phyloP scores from a whole-genome alignment of 768 basidiomycete genomes.

The Lactarius tabidus region DNA sequence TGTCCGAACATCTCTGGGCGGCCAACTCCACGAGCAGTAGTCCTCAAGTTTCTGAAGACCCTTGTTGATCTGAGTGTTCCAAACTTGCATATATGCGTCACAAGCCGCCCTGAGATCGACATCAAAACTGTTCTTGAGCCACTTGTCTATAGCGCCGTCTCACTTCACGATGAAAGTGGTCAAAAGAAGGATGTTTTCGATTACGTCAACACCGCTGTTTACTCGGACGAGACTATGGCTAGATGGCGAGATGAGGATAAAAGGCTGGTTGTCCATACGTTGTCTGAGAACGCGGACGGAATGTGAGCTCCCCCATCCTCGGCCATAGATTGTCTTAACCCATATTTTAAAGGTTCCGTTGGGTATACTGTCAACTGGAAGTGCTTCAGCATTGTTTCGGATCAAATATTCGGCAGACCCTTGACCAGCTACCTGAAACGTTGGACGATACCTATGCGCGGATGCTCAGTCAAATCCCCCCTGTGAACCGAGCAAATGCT shows the following conservation, averaged over 20 bases:
- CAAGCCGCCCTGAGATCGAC: neutral
- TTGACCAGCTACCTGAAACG: neutral
- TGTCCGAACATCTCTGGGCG: neutral
- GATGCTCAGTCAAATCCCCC: neutral
- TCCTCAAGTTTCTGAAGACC: neutral
- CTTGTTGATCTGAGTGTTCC: neutral
- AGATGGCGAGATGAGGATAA: neutral
- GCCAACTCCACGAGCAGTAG: neutral
- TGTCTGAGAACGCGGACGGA: neutral
- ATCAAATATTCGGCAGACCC: neutral
- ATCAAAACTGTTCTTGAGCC: neutral
- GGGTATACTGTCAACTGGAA: neutral
- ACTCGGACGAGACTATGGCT: neutral
- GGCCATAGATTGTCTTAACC: neutral
- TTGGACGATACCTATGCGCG: neutral
- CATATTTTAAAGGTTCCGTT: neutral
- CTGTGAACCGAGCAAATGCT: neutral
- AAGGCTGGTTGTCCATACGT: neutral
- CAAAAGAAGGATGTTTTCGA: neutral
- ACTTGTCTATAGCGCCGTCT: neutral
- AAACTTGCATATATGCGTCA: neutral
- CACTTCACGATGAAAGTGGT: neutral
- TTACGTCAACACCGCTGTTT: neutral
- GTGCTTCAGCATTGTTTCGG: neutral
- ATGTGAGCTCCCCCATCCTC: neutral